phyloP scores from a whole-genome alignment of 2,329 filamentous ascomycete species.

The Fusarium brachygibbosum region DNA sequence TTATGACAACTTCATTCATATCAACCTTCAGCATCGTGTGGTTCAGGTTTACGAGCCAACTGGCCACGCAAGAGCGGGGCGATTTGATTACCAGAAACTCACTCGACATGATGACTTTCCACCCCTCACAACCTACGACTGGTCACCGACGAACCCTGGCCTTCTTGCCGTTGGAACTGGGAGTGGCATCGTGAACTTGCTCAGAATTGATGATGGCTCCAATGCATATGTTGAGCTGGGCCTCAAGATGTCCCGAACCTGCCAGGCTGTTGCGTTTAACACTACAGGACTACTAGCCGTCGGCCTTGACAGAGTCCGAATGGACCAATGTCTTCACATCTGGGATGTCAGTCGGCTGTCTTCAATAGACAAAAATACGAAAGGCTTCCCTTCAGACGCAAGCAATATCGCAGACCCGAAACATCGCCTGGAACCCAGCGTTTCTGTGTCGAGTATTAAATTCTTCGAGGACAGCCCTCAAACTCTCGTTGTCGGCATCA shows the following conservation, averaged over 20 bases:
- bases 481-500: slow-evolving; percentile 80
- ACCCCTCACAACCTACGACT: slow-evolving; percentile 74
- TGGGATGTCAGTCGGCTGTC: slow-evolving; percentile 80
- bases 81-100: slow-evolving; percentile 69
- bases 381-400: slow-evolving; percentile 65
- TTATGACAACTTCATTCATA: slow-evolving; percentile 72
- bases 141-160: slow-evolving; percentile 72
- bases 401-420: slow-evolving; percentile 68
- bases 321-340: slow-evolving; percentile 85
- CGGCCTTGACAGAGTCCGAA: slow-evolving; percentile 83
- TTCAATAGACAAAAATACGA: slow-evolving; percentile 60
- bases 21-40: slow-evolving; percentile 73
- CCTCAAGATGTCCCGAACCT: slow-evolving; percentile 81
- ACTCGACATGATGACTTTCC: slow-evolving; percentile 74
- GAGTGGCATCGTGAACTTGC: slow-evolving; percentile 79
- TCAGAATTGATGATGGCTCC: slow-evolving; percentile 78
- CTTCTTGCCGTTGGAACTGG: slow-evolving; percentile 82
- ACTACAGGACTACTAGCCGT: slow-evolving; percentile 79
- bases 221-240: slow-evolving; percentile 75
- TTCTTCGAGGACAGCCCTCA: slow-evolving; percentile 85
- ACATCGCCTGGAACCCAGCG: slow-evolving; percentile 72
- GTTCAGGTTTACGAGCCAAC: slow-evolving; percentile 74
- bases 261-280: slow-evolving; percentile 86
- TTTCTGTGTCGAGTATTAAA: slow-evolving; percentile 84
- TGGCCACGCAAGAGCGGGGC: slow-evolving; percentile 68